A percentile compares a stretch with the other conserved stretches of the same genome.
phyloP scores from a whole-genome alignment of 805 yeast species.

The Cyberlindnera misumaiensis region DNA sequence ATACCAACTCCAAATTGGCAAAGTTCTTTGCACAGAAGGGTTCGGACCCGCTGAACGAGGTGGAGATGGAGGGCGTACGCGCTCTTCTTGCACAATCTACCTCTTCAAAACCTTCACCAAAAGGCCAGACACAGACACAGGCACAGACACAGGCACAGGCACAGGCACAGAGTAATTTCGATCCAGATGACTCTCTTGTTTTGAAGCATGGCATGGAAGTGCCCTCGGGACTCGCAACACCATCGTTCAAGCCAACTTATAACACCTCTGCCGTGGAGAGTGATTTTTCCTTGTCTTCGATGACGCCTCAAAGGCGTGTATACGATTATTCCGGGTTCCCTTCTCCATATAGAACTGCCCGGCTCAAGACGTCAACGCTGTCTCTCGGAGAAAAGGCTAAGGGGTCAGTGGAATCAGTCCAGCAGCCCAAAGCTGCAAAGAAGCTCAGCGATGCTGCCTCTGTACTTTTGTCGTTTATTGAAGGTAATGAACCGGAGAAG shows the following conservation, averaged over 20 bases:
- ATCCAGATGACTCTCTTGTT: conserved; percentile 5
- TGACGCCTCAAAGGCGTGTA: conserved; percentile 24
- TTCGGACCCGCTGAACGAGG: conserved; percentile 60
- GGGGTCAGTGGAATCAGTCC: conserved; percentile 1
- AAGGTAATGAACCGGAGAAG: conserved; percentile 18
- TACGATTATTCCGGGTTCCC: conserved; percentile 33
- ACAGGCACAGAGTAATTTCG: conserved; percentile 6
- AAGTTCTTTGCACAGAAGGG: conserved; percentile 71
- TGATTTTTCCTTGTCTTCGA: conserved; percentile 10
- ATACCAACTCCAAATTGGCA: conserved; percentile 58
- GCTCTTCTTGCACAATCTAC: conserved; percentile 44
- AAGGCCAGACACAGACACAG: neutral
- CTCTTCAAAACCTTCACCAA: too few species aligned
- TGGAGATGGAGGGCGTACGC: conserved; percentile 78
- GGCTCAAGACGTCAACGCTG: conserved; percentile 16
- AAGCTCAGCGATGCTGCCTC: conserved; percentile 42
- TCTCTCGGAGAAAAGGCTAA: conserved; percentile 5
- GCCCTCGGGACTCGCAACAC: conserved; percentile 15
- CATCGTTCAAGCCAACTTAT: conserved; percentile 31
- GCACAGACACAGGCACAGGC: neutral
- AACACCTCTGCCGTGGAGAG: conserved; percentile 7
- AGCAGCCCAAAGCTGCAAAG: conserved; percentile 12
- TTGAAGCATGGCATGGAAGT: conserved; percentile 2
- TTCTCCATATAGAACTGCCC: conserved; percentile 32
- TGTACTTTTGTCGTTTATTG: conserved; percentile 40